Evolutionary conservation across 495 filamentous ascomycete species (phyloP).

Genomic region (Aspergillus saccharolyticus): DNA sequence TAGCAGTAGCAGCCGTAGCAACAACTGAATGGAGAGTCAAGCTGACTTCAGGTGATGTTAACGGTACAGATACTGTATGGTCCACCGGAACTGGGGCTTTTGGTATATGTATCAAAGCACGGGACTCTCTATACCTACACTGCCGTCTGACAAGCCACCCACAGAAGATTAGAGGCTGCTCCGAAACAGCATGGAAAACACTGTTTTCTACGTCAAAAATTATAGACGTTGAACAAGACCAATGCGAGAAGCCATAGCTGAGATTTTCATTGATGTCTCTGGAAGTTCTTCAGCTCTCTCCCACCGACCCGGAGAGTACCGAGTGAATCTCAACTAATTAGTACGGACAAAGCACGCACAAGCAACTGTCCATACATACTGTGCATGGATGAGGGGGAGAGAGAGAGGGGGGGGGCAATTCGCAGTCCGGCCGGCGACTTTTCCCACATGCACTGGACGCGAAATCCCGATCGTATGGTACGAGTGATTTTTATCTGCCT

Average conservation of each 20-base stretch:
- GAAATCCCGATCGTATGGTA: conserved; percentile 26
- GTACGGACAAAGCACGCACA: not conserved
- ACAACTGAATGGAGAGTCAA: not conserved
- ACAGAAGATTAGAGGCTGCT: not conserved
- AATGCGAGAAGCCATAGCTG: not conserved
- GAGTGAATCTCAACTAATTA: too few species aligned
- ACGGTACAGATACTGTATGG: not conserved
- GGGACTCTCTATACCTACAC: not conserved
- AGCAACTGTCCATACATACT: too few species aligned
- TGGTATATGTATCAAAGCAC: not conserved
- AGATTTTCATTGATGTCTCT: not conserved
- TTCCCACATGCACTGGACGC: conserved; percentile 15
- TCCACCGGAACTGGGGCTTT: not conserved
- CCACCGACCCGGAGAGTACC: not conserved
- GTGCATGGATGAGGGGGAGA: too few species aligned
- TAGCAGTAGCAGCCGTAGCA: not conserved
- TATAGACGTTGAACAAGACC: not conserved
- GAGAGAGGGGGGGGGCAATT: not conserved
- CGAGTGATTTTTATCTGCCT: conserved; percentile 8
- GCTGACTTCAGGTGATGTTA: too few species aligned
- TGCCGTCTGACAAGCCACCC: not conserved
- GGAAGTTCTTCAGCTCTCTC: not conserved
- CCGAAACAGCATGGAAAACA: not conserved
- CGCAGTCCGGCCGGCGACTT: conserved; percentile 18
- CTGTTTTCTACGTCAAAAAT: too few species aligned